These are phyloP conservation scores for Hypoxylon perforatum DNA, from an alignment of 495 filamentous ascomycete species.

Conservation along the genomic window DNA sequence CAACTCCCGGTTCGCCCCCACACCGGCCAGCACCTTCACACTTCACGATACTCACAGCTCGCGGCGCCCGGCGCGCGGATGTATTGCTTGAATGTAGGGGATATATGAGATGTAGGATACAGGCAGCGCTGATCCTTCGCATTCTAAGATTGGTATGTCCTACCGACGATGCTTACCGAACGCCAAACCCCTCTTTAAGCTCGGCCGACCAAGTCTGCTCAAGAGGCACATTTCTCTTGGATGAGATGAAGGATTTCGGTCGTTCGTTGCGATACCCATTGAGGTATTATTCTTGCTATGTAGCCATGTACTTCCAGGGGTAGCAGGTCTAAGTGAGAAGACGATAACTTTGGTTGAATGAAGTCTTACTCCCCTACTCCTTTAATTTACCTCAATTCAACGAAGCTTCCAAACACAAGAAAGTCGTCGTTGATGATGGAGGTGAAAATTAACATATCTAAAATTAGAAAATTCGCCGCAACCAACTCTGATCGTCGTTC, in stretches of 20 bases:
- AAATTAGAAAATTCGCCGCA: slow-evolving; percentile 16
- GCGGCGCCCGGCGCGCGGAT: too few relatives aligned
- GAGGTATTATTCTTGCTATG: slow-evolving; percentile 5
- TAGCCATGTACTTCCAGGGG: background rate
- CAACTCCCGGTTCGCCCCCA: slow-evolving; percentile 4
- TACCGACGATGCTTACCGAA: slow-evolving; percentile 27
- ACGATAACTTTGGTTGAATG: background rate
- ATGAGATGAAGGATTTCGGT: too few relatives aligned
- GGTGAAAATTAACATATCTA: background rate
- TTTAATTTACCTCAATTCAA: too few relatives aligned
- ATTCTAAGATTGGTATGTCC: slow-evolving; percentile 35
- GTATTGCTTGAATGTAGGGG: too few relatives aligned
- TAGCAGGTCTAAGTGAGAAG: slow-evolving; percentile 8
- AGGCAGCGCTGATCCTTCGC: slow-evolving; percentile 8
- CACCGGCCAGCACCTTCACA: slow-evolving; percentile 12
- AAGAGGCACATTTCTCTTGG: too few relatives aligned
- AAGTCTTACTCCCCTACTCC: background rate
- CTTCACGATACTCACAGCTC: slow-evolving; percentile 14
- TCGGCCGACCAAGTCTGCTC: background rate
- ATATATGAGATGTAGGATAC: slow-evolving; percentile 4
- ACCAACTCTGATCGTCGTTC: slow-evolving; percentile 12
- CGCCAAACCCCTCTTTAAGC: background rate
- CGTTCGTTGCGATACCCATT: background rate
- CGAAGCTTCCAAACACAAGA: background rate
- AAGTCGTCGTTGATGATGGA: background rate